These are phyloP conservation scores for Hypoxylon fuscum DNA, from an alignment of 495 filamentous ascomycete species.

Conservation along the genomic window DNA sequence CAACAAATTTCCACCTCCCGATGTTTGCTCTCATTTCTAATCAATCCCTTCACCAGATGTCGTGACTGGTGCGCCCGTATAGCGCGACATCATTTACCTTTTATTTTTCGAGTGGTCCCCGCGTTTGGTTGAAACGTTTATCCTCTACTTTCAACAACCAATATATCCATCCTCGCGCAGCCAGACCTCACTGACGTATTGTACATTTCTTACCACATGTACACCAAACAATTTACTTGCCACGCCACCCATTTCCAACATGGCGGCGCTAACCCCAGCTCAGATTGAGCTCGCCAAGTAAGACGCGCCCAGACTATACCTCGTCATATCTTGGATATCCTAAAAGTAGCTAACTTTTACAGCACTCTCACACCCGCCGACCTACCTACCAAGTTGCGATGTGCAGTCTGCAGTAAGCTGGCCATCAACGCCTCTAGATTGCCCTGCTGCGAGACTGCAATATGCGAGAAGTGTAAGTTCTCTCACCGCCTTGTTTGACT, in stretches of 20 bases:
- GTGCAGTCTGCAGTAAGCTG: conserved; percentile 89
- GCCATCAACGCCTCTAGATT: conserved; percentile 90
- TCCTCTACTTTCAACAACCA: background rate
- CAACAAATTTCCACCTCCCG: background rate
- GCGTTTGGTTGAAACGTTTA: conserved; percentile 3
- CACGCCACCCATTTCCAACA: conserved; percentile 21
- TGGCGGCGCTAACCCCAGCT: conserved; percentile 50
- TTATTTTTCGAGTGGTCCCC: conserved; percentile 9
- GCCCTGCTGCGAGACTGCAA: conserved; percentile 94
- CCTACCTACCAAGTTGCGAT: conserved; percentile 92
- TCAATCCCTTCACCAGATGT: conserved; percentile 14
- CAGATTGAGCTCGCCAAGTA: conserved; percentile 54
- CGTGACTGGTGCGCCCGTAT: background rate
- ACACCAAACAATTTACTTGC: background rate
- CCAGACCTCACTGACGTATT: too few species aligned
- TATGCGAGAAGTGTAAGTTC: conserved; percentile 87
- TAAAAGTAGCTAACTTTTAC: conserved; percentile 19
- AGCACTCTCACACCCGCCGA: conserved; percentile 85
- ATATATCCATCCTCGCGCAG: background rate
- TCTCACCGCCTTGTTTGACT: conserved; percentile 2
- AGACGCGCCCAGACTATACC: background rate
- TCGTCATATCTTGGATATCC: background rate
- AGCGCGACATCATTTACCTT: conserved; percentile 23
- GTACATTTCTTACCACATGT: conserved; percentile 19
- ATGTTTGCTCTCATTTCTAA: background rate